Evolutionary conservation across 2,329 filamentous ascomycete species (phyloP), one percentile per base, ranked within the genome.

Genomic region (Thelonectria blattea): DNA sequence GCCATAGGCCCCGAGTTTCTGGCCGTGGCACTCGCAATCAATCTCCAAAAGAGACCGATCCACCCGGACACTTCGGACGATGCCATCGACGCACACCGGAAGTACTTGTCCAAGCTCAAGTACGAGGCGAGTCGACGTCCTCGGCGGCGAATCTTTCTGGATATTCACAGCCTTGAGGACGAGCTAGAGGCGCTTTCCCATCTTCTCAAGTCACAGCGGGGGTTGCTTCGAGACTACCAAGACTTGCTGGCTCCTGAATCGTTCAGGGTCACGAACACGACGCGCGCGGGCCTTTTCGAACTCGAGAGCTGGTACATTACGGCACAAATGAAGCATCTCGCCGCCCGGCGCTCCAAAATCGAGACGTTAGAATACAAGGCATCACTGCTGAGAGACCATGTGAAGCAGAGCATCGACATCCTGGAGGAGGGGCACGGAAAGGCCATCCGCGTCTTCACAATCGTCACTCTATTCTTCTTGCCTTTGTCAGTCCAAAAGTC

Each of bases 381-480:
- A 18, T 12, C 42, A 17, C n/a, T 45, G 5, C 22, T 45, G 42
- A 45, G 18, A 11, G 32, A 32, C 10, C 12, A 55, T 11, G 32
- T 48, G 1, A 55, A 55, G 34, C 52, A 55, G 32, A 55, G 5
- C 1, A 41, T 55, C 12, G 32, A 55, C 8, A 55, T 55, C 6
- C 18, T 55, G 1, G 52, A 55, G 8, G 32, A 55, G 20, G 52
- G 32, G 2, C 43, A 55, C 15, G 43, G 43, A 0, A 55, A 55
- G 14, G 43, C 43, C 15, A 49, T 55, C 15, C 30, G 30, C 5
- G 52, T 48, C 24, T 55, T 55, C 20, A 55, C 52, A 7, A 41
- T 55, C 20, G 30, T 55, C 11, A 55, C 43, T 6, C 17, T 55
- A 11, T 41, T 55, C 9, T 55, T 55, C 17, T 47, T 55, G 9